Evolutionary conservation across 345 rosid genomes (phyloP).

Genomic region (Eucalyptus brandiana): DNA sequence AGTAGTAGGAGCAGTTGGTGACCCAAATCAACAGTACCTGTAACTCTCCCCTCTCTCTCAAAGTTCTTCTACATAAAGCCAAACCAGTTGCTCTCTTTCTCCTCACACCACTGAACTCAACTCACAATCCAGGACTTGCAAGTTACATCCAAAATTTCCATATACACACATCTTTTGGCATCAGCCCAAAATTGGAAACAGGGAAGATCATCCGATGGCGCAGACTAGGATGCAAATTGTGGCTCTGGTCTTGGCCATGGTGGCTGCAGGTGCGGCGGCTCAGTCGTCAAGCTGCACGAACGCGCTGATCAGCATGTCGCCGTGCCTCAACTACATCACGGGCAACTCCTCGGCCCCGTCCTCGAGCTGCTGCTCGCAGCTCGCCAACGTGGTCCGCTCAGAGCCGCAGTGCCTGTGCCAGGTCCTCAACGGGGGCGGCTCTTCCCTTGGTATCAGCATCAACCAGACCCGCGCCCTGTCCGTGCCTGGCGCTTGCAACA

Average conservation of each 20-base stretch:
- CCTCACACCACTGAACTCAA: not conserved
- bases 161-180: not conserved
- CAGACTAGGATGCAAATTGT: not conserved
- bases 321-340: conserved; percentile 44
- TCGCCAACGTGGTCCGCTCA: conserved; percentile 35
- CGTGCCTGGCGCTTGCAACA: conserved; percentile 53
- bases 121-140: not conserved
- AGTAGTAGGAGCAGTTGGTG: not conserved
- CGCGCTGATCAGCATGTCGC: conserved; percentile 22
- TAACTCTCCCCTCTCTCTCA: not conserved
- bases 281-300: conserved; percentile 18
- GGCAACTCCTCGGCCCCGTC: conserved; percentile 62
- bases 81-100: not conserved
- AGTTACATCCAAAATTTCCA: not conserved
- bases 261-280: conserved; percentile 7
- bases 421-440: conserved; percentile 27
- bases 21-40: not conserved
- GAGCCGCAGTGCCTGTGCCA: conserved; percentile 64
- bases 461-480: conserved; percentile 59
- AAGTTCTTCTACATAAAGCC: not conserved
- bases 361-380: conserved; percentile 50
- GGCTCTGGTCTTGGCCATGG: conserved; percentile 8
- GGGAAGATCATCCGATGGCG: not conserved
- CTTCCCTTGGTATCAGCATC: conserved; percentile 35
- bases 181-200: not conserved